phyloP scores from a whole-genome alignment of 2,329 filamentous ascomycete species.

The Sphaerulina musiva region DNA sequence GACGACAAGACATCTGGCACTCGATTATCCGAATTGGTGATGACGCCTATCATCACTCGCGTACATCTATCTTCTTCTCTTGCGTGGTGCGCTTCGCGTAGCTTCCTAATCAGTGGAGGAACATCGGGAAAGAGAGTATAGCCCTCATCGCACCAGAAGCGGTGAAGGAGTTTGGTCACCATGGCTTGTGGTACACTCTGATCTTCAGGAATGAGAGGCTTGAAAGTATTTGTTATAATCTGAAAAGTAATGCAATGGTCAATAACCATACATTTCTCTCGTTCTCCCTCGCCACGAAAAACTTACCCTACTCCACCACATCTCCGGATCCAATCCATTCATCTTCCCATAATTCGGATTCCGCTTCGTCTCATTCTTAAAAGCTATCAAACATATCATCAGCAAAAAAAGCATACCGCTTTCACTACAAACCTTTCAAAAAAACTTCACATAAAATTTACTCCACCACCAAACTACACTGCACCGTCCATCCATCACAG shows the following conservation, averaged over 20 bases:
- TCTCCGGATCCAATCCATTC: constrained; percentile 45
- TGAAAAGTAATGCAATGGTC: not conserved
- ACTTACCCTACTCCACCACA: constrained; percentile 56
- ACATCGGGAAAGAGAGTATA: constrained; percentile 48
- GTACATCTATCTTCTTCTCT: not conserved
- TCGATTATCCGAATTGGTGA: constrained; percentile 60
- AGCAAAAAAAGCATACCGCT: too few relatives aligned
- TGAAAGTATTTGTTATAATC: constrained; percentile 53
- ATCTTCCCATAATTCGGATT: constrained; percentile 56
- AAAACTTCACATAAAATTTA: too few relatives aligned
- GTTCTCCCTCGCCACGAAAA: not conserved
- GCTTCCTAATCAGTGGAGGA: constrained; percentile 39
- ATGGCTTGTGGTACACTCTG: constrained; percentile 42
- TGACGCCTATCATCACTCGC: constrained; percentile 47
- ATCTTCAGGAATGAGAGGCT: constrained; percentile 33
- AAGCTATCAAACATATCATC: constrained; percentile 34
- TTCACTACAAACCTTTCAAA: not conserved
- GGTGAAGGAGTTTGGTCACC: constrained; percentile 44
- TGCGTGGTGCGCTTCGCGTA: constrained; percentile 31
- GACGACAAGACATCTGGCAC: constrained; percentile 50
- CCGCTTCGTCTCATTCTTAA: constrained; percentile 41
- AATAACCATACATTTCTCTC: too few relatives aligned
- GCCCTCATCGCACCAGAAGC: constrained; percentile 50
- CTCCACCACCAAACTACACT: too few relatives aligned
- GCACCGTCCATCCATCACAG: not conserved